Evolutionary conservation across 768 basidiomycete genomes (phyloP).

Genomic region (Gloeostereum incarnatum): DNA sequence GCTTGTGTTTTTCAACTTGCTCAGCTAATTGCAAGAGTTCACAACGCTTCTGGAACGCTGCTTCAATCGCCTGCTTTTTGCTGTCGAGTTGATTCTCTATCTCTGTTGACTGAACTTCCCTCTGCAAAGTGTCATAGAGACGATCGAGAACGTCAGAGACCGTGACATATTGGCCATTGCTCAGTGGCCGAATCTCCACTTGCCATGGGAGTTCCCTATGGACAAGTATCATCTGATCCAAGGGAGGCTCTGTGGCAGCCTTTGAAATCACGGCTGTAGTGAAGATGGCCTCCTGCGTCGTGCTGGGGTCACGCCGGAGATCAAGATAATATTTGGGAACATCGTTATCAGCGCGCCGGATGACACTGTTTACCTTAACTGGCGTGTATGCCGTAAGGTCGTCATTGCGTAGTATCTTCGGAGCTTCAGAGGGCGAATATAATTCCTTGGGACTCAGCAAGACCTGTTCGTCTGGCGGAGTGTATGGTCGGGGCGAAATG

Average conservation of each 20-base stretch:
- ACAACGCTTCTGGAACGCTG: not conserved
- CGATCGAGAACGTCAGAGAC: not conserved
- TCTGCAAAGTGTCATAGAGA: not conserved
- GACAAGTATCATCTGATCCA: not conserved
- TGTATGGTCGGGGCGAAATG: no score
- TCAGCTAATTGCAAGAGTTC: no score
- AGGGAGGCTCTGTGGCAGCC: not conserved
- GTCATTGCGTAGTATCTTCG: no score
- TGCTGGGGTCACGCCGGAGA: not conserved
- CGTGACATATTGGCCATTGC: not conserved
- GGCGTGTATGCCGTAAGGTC: no score
- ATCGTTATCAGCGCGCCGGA: no score
- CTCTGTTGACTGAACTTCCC: not conserved
- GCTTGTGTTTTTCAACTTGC: no score
- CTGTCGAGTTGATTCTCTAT: not conserved
- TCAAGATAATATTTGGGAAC: no score
- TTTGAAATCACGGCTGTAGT: no score
- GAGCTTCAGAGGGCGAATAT: no score
- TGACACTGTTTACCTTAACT: no score
- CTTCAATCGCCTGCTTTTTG: not conserved
- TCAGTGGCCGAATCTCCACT: not conserved
- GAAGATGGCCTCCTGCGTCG: not conserved
- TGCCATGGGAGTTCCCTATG: not conserved
- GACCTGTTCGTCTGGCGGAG: no score
- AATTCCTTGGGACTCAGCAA: no score